Percentiles rank a stretch among this genome's conserved stretches.
These are phyloP conservation scores for Fusarium coffeatum DNA, from an alignment of 2,329 filamentous ascomycete genomes.

Conservation along the genomic window DNA sequence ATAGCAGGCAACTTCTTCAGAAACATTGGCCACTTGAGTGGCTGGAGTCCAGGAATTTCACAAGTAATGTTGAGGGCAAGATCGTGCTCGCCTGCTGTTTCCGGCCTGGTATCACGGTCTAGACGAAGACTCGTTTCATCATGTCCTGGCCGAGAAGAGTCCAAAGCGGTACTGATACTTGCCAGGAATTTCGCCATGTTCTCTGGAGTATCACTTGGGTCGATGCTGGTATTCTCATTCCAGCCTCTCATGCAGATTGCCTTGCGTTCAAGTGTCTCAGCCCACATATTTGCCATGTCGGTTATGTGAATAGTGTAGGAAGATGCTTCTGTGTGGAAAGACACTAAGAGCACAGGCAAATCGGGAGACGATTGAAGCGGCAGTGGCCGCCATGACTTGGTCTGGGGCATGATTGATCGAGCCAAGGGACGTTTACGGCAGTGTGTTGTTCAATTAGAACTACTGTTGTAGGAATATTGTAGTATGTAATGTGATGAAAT, in stretches of 20 bases:
- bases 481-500: not conserved
- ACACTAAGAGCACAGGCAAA: slow-evolving; percentile 72
- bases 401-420: slow-evolving; percentile 46
- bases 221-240: slow-evolving; percentile 75
- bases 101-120: slow-evolving; percentile 48
- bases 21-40: slow-evolving; percentile 73
- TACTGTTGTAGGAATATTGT: not conserved
- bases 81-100: slow-evolving; percentile 54
- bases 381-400: slow-evolving; percentile 61
- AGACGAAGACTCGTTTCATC: slow-evolving; percentile 60
- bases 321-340: slow-evolving; percentile 63
- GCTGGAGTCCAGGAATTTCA: slow-evolving; percentile 71
- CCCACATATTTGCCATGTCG: slow-evolving; percentile 80
- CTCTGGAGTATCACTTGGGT: slow-evolving; percentile 74
- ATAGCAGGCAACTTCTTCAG: slow-evolving; percentile 61
- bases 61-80: slow-evolving; percentile 67
- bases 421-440: not conserved
- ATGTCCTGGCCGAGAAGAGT: slow-evolving; percentile 58
- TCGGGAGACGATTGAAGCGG: slow-evolving; percentile 55
- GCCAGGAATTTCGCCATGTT: slow-evolving; percentile 76
- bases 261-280: slow-evolving; percentile 70
- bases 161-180: slow-evolving; percentile 67
- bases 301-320: slow-evolving; percentile 76
- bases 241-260: slow-evolving; percentile 72
- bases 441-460: not conserved